Conservation (phyloP, 2,329 filamentous ascomycete species). For the Ophiostoma ips region DNA sequence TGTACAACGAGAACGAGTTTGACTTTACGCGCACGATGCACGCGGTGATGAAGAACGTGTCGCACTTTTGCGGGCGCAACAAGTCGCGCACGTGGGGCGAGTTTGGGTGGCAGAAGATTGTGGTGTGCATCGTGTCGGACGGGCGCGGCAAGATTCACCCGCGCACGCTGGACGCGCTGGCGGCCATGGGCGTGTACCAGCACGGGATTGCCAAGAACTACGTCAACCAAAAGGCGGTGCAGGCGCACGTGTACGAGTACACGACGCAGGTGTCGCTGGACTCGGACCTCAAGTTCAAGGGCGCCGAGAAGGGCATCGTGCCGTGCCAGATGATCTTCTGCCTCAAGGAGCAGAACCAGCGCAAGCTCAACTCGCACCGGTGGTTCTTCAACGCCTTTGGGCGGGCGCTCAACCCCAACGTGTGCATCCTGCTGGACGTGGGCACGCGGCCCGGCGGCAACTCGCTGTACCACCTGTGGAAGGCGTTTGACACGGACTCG, state of each 20-base stretch:
- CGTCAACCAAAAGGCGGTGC: slow-evolving; percentile 91
- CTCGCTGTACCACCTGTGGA: slow-evolving; percentile 96
- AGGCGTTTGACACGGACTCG: slow-evolving; percentile 94
- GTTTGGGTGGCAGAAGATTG: slow-evolving; percentile 96
- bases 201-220: slow-evolving; percentile 97
- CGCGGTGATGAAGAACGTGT: slow-evolving; percentile 95
- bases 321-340: slow-evolving; percentile 98
- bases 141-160: slow-evolving; percentile 83
- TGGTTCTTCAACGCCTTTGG: slow-evolving; percentile 99
- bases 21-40: slow-evolving; percentile 97
- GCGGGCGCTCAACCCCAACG: slow-evolving; percentile 79
- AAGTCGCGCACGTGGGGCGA: slow-evolving; percentile 96
- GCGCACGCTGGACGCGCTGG: slow-evolving; percentile 81
- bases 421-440: slow-evolving; percentile 93
- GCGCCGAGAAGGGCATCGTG: slow-evolving; percentile 95
- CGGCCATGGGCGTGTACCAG: slow-evolving; percentile 95
- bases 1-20: slow-evolving; percentile 99
- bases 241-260: slow-evolving; percentile 96
- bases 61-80: slow-evolving; percentile 84
- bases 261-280: slow-evolving; percentile 96
- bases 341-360: slow-evolving; percentile 91
- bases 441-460: slow-evolving; percentile 82
- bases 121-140: slow-evolving; percentile 92
- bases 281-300: slow-evolving; percentile 94
- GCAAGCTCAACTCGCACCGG: slow-evolving; percentile 95